Conservation (phyloP, 306 rosid species). For the Corylus americana region DNA sequence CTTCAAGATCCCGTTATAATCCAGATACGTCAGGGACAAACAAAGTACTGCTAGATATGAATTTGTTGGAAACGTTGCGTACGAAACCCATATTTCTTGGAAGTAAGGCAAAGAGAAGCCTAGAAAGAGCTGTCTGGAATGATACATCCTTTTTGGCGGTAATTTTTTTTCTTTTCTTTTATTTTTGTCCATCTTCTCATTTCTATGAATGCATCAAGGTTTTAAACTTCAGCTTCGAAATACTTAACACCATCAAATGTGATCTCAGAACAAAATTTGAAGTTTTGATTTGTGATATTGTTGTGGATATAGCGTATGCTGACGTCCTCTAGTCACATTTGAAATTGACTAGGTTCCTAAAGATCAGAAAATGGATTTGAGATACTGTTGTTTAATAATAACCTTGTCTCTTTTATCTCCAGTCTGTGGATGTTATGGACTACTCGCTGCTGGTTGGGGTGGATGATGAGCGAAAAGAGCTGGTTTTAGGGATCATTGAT, state of each 20-base stretch:
- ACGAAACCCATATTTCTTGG: conserved; percentile 96
- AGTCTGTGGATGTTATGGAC: conserved; percentile 98
- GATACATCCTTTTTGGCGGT: conserved; percentile 93
- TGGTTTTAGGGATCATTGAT: conserved; percentile 93
- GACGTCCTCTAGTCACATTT: neutral
- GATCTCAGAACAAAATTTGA: neutral
- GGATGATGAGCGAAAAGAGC: conserved; percentile 83
- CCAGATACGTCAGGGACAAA: conserved; percentile 75
- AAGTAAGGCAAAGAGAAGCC: conserved; percentile 88
- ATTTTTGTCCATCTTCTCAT: neutral
- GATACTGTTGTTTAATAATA: neutral
- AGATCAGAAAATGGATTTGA: neutral
- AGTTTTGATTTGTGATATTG: neutral
- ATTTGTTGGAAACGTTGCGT: conserved; percentile 81
- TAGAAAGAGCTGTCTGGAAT: conserved; percentile 95
- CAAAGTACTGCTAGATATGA: conserved; percentile 91
- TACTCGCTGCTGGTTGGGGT: conserved; percentile 95
- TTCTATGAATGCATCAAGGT: conserved; percentile 7
- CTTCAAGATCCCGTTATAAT: conserved; percentile 92
- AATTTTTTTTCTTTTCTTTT: conserved; percentile 3
- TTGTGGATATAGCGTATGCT: neutral
- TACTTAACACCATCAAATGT: neutral
- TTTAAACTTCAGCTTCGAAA: neutral
- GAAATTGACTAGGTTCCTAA: neutral
- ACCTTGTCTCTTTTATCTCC: conserved; percentile 21